Percentiles rank a stretch among this genome's conserved stretches.
Evolutionary conservation across 371 early-diverging fungal genomes (phyloP).

Genomic region (Parasitella parasitica): DNA sequence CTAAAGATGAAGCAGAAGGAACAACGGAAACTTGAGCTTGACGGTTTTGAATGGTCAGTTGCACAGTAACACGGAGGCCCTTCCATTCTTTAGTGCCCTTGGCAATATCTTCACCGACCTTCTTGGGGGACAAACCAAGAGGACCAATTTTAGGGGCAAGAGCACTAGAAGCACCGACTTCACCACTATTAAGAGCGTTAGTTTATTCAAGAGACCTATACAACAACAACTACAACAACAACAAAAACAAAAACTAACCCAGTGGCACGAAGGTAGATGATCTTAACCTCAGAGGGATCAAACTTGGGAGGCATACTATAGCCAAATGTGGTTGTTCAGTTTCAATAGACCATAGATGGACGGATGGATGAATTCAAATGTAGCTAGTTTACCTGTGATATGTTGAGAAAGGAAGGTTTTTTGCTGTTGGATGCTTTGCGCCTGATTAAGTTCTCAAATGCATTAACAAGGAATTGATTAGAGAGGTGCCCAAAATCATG

Average conservation of each 20-base stretch:
- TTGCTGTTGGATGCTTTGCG: constrained; percentile 5
- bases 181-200: constrained; percentile 63
- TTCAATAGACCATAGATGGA: neutral
- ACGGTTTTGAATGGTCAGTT: constrained; percentile 99
- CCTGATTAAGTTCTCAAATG: constrained; percentile 3
- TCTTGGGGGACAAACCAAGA: constrained; percentile 98
- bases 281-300: constrained; percentile 41
- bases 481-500: neutral
- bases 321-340: neutral
- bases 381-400: constrained; percentile 15
- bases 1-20: constrained; percentile 96
- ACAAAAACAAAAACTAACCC: constrained; percentile 68
- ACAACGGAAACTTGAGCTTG: constrained; percentile 98
- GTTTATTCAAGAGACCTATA: too few relatives aligned
- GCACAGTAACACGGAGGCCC: constrained; percentile 97
- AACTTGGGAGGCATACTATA: constrained; percentile 70
- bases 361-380: constrained; percentile 6
- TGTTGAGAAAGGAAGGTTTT: constrained; percentile 20
- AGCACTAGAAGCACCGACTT: constrained; percentile 97
- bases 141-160: constrained; percentile 99
- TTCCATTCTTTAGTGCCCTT: constrained; percentile 94
- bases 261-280: constrained; percentile 89
- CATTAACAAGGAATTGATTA: neutral
- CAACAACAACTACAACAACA: too few relatives aligned
- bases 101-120: constrained; percentile 99